Evolutionary conservation across 345 rosid genomes (phyloP).

Genomic region (Lepidium aucheri): DNA sequence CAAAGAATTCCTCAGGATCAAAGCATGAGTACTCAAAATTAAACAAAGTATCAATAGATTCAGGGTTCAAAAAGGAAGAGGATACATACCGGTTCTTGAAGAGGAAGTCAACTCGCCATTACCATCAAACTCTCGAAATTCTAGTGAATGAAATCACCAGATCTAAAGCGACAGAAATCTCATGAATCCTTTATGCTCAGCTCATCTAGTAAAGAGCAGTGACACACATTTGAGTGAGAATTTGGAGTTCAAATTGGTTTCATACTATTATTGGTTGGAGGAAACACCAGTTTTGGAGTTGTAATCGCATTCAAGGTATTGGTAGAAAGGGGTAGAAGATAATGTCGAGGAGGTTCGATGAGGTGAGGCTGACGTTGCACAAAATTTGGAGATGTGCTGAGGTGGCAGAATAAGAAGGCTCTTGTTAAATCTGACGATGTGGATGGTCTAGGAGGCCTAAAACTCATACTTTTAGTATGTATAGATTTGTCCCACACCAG

Average conservation of each 20-base stretch:
- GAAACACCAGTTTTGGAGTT: too few relatives aligned
- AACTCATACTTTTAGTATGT: too few relatives aligned
- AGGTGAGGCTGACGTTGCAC: too few relatives aligned
- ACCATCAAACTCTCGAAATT: neutral
- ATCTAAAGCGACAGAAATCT: neutral
- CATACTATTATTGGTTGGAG: too few relatives aligned
- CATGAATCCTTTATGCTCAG: neutral
- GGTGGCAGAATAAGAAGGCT: too few relatives aligned
- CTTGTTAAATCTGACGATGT: too few relatives aligned
- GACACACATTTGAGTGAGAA: conserved; percentile 4
- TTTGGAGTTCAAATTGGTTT: neutral
- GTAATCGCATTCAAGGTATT: too few relatives aligned
- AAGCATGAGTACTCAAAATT: neutral
- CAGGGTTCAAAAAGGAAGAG: neutral
- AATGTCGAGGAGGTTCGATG: too few relatives aligned
- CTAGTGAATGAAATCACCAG: neutral
- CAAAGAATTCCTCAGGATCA: neutral
- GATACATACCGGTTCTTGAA: conserved; percentile 51
- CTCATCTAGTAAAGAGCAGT: neutral
- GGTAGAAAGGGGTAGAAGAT: too few relatives aligned
- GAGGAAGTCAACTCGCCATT: conserved; percentile 42
- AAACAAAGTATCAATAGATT: neutral
- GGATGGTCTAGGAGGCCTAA: too few relatives aligned
- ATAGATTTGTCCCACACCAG: too few relatives aligned
- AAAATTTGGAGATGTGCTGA: too few relatives aligned